Base-by-base conservation (phyloP, 164 flowering plant genomes). In the Vitis labrusca region DNA sequence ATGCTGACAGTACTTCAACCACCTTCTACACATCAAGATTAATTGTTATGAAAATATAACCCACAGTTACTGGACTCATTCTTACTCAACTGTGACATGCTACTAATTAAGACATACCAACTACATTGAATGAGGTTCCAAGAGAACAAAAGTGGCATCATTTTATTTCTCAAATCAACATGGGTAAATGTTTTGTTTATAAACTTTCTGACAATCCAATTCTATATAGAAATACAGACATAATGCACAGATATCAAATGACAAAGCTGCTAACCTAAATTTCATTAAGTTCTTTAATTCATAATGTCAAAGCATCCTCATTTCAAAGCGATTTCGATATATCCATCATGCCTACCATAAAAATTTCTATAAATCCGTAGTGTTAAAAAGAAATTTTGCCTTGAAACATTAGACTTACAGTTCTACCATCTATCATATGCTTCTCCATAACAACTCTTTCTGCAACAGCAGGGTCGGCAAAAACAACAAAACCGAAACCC, bases 401-500 rank as follows among this genome's bases (percentile, higher is more conserved):
- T 23, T 23, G 27, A 23, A 23, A 23, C 27, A 23, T 23, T 23
- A 16, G 50, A 78, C 92, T 86, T 79, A 92, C 95, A 71, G 81
- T 82, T 85, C 92, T 86, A 23, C 97, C 97, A 82, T 92, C 93
- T 57, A 92, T 89, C 47, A 78, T 73, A 50, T 92, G 97, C 71
- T 86, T 92, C 51, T 88, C 89, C 81, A 70, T 71, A 48, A 90
- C 88, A 68, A 92, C 95, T 79, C 83, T 71, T 32, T 90, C 92
- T 37, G 97, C 97, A 74, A 87, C 86, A 68, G 74, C 73, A 50
- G 95, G 90, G 71, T 90, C 90, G n/a, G 93, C 89, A 81, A 86
- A 92, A 66, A 92, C 93, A 58, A 92, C 85, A 68, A 92, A 92
- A 52, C 97, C 97, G 53, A 92, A 92, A 3, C 97, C 97, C 67